Evolutionary conservation across 768 basidiomycete genomes (phyloP), one percentile per base, ranked within the genome.

Genomic region (Mycena galericulata): DNA sequence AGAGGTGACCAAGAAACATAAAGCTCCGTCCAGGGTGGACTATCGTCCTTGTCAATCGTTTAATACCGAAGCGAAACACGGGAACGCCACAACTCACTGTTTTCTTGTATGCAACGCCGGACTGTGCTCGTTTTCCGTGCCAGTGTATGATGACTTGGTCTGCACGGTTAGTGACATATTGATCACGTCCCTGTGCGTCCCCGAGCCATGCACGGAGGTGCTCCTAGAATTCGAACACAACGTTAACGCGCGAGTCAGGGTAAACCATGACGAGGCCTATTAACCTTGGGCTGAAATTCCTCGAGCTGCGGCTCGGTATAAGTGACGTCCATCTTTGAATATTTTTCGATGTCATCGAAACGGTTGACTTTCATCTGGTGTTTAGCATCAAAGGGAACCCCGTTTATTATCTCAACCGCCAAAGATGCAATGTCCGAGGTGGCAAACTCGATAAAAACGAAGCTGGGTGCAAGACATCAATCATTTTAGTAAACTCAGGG

Each of bases 1-100:
- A 92, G 85, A 22, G 96, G 96, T 22, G 97, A 98, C 97, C 97
- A 99, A 27, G 93, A 91, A 15, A 95, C 90, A 80, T 97, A 99
- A 55, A 97, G 88, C 75, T 98, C 96, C 74, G 94, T 97, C 95
- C 97, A 98, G 77, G 38, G 38, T 38, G 38, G 38, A 38, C 38
- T 38, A 17, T 17, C 38, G 38, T 92, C 92, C 93, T 94, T n/a
- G 49, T 66, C 62, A 67, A 68, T 65, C 29, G 43, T 41, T 38
- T 71, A 24, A 75, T 58, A 24, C 54, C 41, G 17, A 69, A 32
- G 10, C 54, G 56, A 40, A 50, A 55, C 14, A 24, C 27, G 36
- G 36, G 32, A 58, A 95, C 95, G 65, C 87, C 86, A 82, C 10
- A 9, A 38, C 38, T 38, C 17, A 38, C 38, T 38, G 38, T 9